Evolutionary conservation across 2,329 filamentous ascomycete species (phyloP).

Genomic region (Venturia carpophila): DNA sequence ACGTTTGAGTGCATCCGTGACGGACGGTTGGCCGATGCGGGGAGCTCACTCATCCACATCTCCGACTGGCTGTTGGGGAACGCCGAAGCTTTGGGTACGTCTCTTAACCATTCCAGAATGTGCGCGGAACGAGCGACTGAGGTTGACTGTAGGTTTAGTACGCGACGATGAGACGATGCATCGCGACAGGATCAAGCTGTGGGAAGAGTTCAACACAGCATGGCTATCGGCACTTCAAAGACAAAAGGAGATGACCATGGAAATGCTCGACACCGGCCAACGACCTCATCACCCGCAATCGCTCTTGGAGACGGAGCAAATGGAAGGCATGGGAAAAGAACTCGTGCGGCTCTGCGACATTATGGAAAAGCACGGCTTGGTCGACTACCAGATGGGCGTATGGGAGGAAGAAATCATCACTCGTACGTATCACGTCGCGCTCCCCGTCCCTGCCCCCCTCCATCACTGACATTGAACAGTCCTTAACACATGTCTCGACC

Average conservation of each 20-base stretch:
- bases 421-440: slow-evolving; percentile 50
- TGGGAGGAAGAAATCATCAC: slow-evolving; percentile 88
- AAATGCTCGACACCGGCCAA: slow-evolving; percentile 51
- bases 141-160: slow-evolving; percentile 59
- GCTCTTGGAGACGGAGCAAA: slow-evolving; percentile 58
- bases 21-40: slow-evolving; percentile 53
- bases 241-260: slow-evolving; percentile 65
- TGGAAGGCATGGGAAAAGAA: slow-evolving; percentile 76
- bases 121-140: slow-evolving; percentile 28
- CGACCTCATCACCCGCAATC: slow-evolving; percentile 52
- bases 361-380: slow-evolving; percentile 83
- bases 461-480: slow-evolving; percentile 33
- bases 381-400: slow-evolving; percentile 95
- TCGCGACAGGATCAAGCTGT: slow-evolving; percentile 70
- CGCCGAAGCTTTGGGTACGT: slow-evolving; percentile 58
- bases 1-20: slow-evolving; percentile 66
- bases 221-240: slow-evolving; percentile 80
- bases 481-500: slow-evolving; percentile 46
- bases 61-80: slow-evolving; percentile 61
- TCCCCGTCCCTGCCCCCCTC: not conserved
- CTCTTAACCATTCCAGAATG: not conserved
- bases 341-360: slow-evolving; percentile 75
- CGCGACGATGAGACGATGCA: slow-evolving; percentile 73
- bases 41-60: slow-evolving; percentile 50
- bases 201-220: slow-evolving; percentile 90